These are phyloP conservation scores for Diaporthe eres DNA, from an alignment of 2,329 filamentous ascomycete genomes.

Conservation along the genomic window DNA sequence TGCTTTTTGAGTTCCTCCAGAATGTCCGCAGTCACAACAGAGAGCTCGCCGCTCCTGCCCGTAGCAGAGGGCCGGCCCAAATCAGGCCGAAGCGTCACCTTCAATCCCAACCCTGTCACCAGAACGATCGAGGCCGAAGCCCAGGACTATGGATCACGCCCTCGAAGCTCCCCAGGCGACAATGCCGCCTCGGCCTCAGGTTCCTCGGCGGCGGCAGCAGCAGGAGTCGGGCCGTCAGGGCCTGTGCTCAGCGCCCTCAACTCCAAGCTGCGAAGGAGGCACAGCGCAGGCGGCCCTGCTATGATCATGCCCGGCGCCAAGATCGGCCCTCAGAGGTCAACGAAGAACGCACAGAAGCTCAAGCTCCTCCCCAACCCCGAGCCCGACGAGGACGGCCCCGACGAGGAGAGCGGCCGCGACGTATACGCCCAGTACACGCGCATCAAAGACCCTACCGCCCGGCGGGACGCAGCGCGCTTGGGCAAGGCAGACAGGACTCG, in stretches of 20 bases:
- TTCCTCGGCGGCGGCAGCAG: slow-evolving; percentile 45
- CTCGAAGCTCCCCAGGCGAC: slow-evolving; percentile 47
- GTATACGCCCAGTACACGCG: slow-evolving; percentile 98
- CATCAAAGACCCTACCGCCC: slow-evolving; percentile 95
- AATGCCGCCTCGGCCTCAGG: slow-evolving; percentile 50
- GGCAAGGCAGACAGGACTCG: slow-evolving; percentile 93
- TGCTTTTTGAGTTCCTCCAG: not conserved
- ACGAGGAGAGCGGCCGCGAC: slow-evolving; percentile 93
- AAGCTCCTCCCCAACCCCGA: slow-evolving; percentile 96
- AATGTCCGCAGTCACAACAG: slow-evolving; percentile 40
- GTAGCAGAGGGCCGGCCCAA: slow-evolving; percentile 55
- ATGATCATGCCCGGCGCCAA: slow-evolving; percentile 69
- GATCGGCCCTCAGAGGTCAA: slow-evolving; percentile 94
- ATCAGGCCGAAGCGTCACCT: slow-evolving; percentile 78
- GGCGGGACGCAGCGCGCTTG: slow-evolving; percentile 90
- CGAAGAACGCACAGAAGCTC: slow-evolving; percentile 95
- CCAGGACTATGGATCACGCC: slow-evolving; percentile 43
- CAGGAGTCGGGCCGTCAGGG: slow-evolving; percentile 52
- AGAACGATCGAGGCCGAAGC: slow-evolving; percentile 70
- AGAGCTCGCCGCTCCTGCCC: slow-evolving; percentile 46
- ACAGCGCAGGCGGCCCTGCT: slow-evolving; percentile 83
- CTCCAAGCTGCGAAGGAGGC: slow-evolving; percentile 87
- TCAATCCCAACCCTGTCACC: slow-evolving; percentile 79
- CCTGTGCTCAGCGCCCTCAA: slow-evolving; percentile 86
- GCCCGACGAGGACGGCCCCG: slow-evolving; percentile 79